Evolutionary conservation across 148 eudicot species (phyloP).

Genomic region (Tetragonia tetragonoides): DNA sequence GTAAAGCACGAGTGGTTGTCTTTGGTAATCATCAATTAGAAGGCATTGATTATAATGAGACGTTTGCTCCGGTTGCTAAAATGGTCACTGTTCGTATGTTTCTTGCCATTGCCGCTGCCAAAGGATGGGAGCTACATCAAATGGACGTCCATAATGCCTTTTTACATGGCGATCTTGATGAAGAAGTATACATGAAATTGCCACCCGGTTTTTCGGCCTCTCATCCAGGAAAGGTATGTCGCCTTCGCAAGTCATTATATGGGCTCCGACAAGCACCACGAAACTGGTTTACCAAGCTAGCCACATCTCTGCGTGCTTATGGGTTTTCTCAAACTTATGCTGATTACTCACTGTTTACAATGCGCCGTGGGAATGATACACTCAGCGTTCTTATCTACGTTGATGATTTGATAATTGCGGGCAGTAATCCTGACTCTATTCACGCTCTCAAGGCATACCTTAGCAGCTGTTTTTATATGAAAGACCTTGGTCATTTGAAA

Average conservation of each 20-base stretch:
- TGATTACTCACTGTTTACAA: neutral
- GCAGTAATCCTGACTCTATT: neutral
- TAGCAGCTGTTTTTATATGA: neutral
- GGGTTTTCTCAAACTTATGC: neutral
- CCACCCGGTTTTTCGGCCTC: neutral
- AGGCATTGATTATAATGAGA: neutral
- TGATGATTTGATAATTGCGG: neutral
- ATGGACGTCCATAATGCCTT: neutral
- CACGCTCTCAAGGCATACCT: neutral
- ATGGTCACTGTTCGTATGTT: neutral
- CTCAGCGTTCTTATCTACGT: neutral
- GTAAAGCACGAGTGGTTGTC: neutral
- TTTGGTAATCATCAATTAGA: neutral
- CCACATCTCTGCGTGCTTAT: neutral
- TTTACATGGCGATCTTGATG: neutral
- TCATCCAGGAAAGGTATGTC: neutral
- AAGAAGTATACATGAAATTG: neutral
- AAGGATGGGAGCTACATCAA: conserved; percentile 8
- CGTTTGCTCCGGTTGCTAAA: neutral
- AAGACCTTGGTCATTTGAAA: neutral
- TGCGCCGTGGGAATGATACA: neutral
- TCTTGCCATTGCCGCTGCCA: conserved; percentile 5
- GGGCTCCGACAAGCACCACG: conserved; percentile 1
- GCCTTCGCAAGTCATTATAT: neutral
- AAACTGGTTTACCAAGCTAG: neutral